Percentiles rank a stretch among this genome's conserved stretches.
These are phyloP conservation scores for Aspergillus arachidicola DNA, from an alignment of 2,329 filamentous ascomycete species.

Conservation along the genomic window DNA sequence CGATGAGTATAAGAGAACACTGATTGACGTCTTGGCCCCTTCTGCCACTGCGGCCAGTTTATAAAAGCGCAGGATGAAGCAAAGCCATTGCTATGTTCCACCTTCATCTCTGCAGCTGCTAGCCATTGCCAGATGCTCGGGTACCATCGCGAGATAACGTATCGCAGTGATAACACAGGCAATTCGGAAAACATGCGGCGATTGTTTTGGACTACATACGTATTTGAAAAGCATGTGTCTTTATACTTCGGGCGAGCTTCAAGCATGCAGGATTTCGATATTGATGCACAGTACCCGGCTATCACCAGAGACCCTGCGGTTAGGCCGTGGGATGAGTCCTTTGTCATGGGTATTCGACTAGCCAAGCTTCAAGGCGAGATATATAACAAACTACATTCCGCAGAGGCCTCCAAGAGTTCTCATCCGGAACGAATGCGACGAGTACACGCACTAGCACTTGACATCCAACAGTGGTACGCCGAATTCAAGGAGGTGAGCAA, in stretches of 20 bases:
- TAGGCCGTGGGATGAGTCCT: constrained; percentile 19
- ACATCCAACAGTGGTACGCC: constrained; percentile 16
- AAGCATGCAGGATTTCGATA: constrained; percentile 23
- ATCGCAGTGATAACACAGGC: constrained; percentile 8
- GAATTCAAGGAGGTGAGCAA: constrained; percentile 8
- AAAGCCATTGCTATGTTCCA: constrained; percentile 19
- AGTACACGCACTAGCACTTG: constrained; percentile 12
- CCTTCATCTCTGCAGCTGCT: constrained; percentile 21
- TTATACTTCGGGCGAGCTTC: constrained; percentile 23
- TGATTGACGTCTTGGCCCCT: too few relatives aligned
- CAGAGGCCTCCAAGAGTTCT: constrained; percentile 9
- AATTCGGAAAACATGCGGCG: constrained; percentile 20
- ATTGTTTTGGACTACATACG: constrained; percentile 26
- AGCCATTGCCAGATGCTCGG: constrained; percentile 26
- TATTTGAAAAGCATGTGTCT: constrained; percentile 21
- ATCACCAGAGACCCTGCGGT: constrained; percentile 10
- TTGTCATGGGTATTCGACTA: constrained; percentile 15
- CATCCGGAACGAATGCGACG: constrained; percentile 8
- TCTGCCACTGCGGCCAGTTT: background rate
- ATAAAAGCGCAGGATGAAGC: constrained; percentile 24
- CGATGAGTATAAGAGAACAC: too few relatives aligned
- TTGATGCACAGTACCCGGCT: constrained; percentile 18
- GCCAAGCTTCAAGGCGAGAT: constrained; percentile 18
- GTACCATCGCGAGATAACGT: constrained; percentile 22
- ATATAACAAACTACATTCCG: constrained; percentile 17